Conservation (phyloP, 2,329 filamentous ascomycete genomes). For the Sporothrix pseudoabietina region DNA sequence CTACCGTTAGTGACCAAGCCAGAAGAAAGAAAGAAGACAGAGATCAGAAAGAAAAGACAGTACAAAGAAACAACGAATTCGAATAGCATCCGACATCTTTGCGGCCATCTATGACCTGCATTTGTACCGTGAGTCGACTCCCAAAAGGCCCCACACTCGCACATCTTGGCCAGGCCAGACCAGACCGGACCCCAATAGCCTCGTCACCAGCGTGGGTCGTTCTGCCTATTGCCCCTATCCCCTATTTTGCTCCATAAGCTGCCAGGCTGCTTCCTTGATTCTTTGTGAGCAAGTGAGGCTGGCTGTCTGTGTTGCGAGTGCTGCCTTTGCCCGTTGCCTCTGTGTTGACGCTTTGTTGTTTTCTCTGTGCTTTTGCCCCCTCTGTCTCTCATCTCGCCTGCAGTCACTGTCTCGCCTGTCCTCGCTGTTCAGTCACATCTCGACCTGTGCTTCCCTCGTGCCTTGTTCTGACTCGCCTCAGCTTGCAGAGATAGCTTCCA, state of each 20-base stretch:
- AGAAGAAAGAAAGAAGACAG: not conserved
- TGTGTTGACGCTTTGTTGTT: not conserved
- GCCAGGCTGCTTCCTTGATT: constrained; percentile 2
- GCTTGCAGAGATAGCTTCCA: constrained; percentile 5
- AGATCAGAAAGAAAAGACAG: not conserved
- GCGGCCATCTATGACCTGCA: not conserved
- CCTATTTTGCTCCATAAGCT: not conserved
- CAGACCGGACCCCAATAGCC: constrained; percentile 20
- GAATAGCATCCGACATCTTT: not conserved
- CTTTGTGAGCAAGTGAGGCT: not conserved
- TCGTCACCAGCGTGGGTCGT: constrained; percentile 14
- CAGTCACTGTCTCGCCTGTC: not conserved
- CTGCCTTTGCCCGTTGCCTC: not conserved
- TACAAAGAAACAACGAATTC: not conserved
- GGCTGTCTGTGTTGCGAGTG: not conserved
- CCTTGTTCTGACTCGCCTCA: constrained; percentile 11
- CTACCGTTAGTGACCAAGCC: not conserved
- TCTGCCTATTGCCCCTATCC: not conserved
- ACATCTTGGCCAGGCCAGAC: constrained; percentile 10
- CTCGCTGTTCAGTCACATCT: not conserved
- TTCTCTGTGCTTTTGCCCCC: not conserved
- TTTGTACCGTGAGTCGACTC: not conserved
- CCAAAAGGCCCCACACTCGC: not conserved
- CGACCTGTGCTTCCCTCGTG: not conserved
- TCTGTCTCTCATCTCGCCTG: not conserved